Evolutionary conservation across 1,284 basidiomycete species (phyloP).

Genomic region (Papiliotrema flavescens): DNA sequence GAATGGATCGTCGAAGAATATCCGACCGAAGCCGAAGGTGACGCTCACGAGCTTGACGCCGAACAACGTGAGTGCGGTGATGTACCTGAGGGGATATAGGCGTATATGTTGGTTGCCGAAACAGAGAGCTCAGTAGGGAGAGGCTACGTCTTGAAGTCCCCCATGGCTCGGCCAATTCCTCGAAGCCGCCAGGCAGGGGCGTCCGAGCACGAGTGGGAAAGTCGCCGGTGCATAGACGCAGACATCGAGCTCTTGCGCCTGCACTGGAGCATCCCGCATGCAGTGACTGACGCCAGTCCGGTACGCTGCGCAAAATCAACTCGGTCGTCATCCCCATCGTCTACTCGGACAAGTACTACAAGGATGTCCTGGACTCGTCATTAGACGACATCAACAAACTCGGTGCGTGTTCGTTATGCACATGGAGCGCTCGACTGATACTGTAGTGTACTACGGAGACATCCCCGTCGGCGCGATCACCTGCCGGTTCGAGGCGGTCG

Average conservation of each 20-base stretch:
- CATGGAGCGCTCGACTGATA: background rate
- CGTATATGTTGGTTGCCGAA: no score
- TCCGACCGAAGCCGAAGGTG: slow-evolving; percentile 44
- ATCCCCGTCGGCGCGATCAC: slow-evolving; percentile 48
- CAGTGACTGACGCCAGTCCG: slow-evolving; percentile 26
- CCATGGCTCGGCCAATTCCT: no score
- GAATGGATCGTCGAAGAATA: slow-evolving; percentile 20
- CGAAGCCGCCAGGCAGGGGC: no score
- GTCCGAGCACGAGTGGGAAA: no score
- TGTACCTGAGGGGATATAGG: background rate
- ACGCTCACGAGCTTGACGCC: slow-evolving; percentile 47
- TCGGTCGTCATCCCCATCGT: slow-evolving; percentile 44
- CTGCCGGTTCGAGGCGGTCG: slow-evolving; percentile 34
- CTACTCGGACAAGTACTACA: slow-evolving; percentile 50
- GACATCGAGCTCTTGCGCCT: no score
- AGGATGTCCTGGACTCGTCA: slow-evolving; percentile 40
- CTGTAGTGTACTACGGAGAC: slow-evolving; percentile 47
- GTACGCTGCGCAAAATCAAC: slow-evolving; percentile 46
- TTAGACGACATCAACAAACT: slow-evolving; percentile 49
- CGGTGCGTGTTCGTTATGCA: slow-evolving; percentile 13
- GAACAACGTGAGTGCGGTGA: slow-evolving; percentile 42
- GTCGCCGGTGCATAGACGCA: no score
- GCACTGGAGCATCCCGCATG: background rate
- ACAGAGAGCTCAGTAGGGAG: no score
- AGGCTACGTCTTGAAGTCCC: no score